Conservation (phyloP, 2,329 filamentous ascomycete genomes). For the Periconia sp. region DNA sequence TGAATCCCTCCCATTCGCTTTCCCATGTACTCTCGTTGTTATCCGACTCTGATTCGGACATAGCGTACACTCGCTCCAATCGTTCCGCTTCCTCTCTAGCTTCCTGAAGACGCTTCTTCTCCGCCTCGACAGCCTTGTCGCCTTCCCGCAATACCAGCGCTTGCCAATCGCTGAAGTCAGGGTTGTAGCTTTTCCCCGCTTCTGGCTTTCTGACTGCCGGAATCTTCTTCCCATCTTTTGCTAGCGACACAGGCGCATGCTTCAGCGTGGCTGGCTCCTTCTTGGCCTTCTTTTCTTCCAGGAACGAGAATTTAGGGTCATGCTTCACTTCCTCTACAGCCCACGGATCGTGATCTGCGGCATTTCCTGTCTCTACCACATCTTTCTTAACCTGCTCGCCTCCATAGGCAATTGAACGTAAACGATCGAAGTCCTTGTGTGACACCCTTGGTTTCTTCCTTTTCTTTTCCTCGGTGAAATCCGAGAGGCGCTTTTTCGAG, state of each 20-base stretch:
- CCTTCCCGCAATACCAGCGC: conserved; percentile 75
- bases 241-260: conserved; percentile 78
- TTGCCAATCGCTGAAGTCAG: conserved; percentile 84
- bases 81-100: conserved; percentile 71
- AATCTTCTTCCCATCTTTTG: conserved; percentile 79
- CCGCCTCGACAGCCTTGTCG: conserved; percentile 77
- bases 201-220: conserved; percentile 80
- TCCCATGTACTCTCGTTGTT: conserved; percentile 95
- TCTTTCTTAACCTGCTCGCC: conserved; percentile 63
- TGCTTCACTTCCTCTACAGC: conserved; percentile 57
- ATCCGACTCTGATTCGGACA: conserved; percentile 75
- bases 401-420: conserved; percentile 78
- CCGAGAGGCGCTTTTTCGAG: conserved; percentile 75
- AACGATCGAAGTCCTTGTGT: conserved; percentile 78
- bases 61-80: conserved; percentile 72
- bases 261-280: conserved; percentile 78
- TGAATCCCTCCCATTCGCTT: conserved; percentile 72
- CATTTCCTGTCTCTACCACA: conserved; percentile 62
- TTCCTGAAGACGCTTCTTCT: conserved; percentile 73
- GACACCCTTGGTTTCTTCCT: conserved; percentile 84
- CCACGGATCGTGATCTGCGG: conserved; percentile 79
- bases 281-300: conserved; percentile 69
- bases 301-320: conserved; percentile 66
- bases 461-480: conserved; percentile 71
- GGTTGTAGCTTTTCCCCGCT: conserved; percentile 92